These are phyloP conservation scores for Hymenoscyphus repandus DNA, from an alignment of 2,329 filamentous ascomycete genomes.

Conservation along the genomic window DNA sequence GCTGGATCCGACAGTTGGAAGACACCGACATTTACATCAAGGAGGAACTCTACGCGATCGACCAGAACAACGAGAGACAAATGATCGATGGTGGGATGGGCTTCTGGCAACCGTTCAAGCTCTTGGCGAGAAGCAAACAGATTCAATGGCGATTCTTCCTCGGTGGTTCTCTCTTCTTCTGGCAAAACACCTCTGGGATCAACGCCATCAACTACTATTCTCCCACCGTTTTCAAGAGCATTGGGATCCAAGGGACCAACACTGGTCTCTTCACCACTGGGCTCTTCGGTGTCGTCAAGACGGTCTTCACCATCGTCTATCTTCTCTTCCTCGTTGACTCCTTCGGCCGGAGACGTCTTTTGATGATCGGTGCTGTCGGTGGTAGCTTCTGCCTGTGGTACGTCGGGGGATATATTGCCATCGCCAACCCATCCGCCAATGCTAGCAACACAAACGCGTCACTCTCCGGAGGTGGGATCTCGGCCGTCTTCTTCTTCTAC, in stretches of 20 bases:
- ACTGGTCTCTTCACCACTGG: conserved; percentile 62
- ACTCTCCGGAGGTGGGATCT: conserved; percentile 40
- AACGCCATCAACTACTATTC: conserved; percentile 76
- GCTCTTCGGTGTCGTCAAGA: conserved; percentile 74
- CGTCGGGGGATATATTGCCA: conserved; percentile 55
- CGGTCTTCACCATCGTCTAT: conserved; percentile 62
- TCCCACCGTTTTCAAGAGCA: conserved; percentile 61
- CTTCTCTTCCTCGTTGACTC: conserved; percentile 64
- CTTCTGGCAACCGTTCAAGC: conserved; percentile 68
- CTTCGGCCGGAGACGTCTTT: conserved; percentile 54
- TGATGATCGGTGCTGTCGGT: conserved; percentile 58
- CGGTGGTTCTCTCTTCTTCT: conserved; percentile 69
- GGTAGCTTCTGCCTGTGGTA: conserved; percentile 63
- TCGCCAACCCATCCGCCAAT: conserved; percentile 38
- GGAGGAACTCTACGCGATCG: conserved; percentile 68
- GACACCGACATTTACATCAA: conserved; percentile 59
- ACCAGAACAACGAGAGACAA: conserved; percentile 63
- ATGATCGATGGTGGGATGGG: conserved; percentile 58
- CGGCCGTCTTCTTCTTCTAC: conserved; percentile 68
- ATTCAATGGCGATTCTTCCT: conserved; percentile 69
- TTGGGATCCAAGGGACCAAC: conserved; percentile 52
- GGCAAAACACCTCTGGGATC: conserved; percentile 73
- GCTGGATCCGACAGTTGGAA: conserved; percentile 59
- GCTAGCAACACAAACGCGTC: conserved; percentile 21
- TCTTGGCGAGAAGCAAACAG: conserved; percentile 47